A percentile compares a stretch with the other conserved stretches of the same genome.
These are phyloP conservation scores for Aspergillus arachidicola DNA, from an alignment of 2,329 filamentous ascomycete species.

Conservation along the genomic window DNA sequence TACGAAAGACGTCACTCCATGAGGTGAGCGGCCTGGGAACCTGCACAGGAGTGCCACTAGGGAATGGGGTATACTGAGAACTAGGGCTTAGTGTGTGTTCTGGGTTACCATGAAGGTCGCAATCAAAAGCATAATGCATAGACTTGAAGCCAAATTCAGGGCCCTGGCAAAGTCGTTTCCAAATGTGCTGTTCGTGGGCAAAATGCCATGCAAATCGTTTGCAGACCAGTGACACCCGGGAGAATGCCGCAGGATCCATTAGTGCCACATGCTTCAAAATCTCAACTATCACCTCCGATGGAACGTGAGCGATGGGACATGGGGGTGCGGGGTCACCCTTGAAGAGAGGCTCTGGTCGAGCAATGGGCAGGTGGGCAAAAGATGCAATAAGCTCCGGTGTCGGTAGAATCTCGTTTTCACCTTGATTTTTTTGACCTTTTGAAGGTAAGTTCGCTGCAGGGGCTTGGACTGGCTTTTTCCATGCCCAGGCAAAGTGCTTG, in stretches of 20 bases:
- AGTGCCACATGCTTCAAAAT: conserved; percentile 75
- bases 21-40: conserved; percentile 46
- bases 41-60: conserved; percentile 28
- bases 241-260: conserved; percentile 74
- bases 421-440: conserved; percentile 60
- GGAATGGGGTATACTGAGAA: conserved; percentile 42
- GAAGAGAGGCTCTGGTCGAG: conserved; percentile 66
- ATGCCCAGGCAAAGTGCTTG: conserved; percentile 79
- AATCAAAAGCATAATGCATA: conserved; percentile 81
- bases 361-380: conserved; percentile 72
- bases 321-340: conserved; percentile 72
- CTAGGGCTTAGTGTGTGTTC: conserved; percentile 35
- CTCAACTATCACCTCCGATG: conserved; percentile 81
- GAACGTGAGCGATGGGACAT: conserved; percentile 77
- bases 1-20: conserved; percentile 74
- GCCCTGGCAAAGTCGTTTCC: conserved; percentile 74
- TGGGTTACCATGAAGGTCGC: conserved; percentile 55
- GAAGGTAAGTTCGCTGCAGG: conserved; percentile 55
- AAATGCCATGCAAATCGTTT: conserved; percentile 85
- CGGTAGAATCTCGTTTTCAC: conserved; percentile 51
- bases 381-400: conserved; percentile 72
- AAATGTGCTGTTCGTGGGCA: conserved; percentile 79
- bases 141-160: conserved; percentile 73
- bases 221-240: conserved; percentile 77
- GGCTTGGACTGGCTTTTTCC: conserved; percentile 49